phyloP scores from a whole-genome alignment of 768 basidiomycete species.

The Mycena amicta region DNA sequence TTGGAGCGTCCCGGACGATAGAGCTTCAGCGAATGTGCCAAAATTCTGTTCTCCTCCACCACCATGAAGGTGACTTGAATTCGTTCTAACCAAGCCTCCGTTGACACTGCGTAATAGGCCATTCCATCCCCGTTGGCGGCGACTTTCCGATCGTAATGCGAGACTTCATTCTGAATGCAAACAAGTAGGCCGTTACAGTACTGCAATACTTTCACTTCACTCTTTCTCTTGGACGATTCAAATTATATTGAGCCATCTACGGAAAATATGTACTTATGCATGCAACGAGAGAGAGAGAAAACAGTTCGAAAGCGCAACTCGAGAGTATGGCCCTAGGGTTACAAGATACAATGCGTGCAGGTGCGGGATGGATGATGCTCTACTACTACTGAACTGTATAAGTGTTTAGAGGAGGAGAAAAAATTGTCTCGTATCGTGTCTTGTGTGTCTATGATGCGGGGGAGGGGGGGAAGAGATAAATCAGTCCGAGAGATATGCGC shows the following conservation, averaged over 20 bases:
- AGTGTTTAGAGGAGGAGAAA: slow-evolving; percentile 9
- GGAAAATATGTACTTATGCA: too few species aligned
- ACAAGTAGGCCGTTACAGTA: not conserved
- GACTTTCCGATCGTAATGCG: slow-evolving; percentile 20
- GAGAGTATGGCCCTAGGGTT: slow-evolving; percentile 28
- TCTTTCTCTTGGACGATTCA: too few species aligned
- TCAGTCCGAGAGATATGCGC: slow-evolving; percentile 37
- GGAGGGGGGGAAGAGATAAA: slow-evolving; percentile 17
- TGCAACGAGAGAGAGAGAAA: slow-evolving; percentile 12
- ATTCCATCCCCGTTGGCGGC: slow-evolving; percentile 22
- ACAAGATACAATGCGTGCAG: slow-evolving; percentile 49
- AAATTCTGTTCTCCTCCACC: slow-evolving; percentile 16
- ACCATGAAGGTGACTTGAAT: slow-evolving; percentile 18
- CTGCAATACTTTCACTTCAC: not conserved
- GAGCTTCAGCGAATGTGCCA: slow-evolving; percentile 23
- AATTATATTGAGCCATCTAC: too few species aligned
- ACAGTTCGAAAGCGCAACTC: slow-evolving; percentile 22
- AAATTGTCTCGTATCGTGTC: slow-evolving; percentile 62
- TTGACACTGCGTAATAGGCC: slow-evolving; percentile 11
- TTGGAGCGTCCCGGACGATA: slow-evolving; percentile 19
- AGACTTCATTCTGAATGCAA: slow-evolving; percentile 24
- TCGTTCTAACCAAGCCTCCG: not conserved
- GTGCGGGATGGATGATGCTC: slow-evolving; percentile 53
- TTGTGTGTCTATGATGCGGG: slow-evolving; percentile 26
- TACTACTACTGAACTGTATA: slow-evolving; percentile 30